Conservation (phyloP, 257 asterid genomes). For the Solanum gracilifrons region DNA sequence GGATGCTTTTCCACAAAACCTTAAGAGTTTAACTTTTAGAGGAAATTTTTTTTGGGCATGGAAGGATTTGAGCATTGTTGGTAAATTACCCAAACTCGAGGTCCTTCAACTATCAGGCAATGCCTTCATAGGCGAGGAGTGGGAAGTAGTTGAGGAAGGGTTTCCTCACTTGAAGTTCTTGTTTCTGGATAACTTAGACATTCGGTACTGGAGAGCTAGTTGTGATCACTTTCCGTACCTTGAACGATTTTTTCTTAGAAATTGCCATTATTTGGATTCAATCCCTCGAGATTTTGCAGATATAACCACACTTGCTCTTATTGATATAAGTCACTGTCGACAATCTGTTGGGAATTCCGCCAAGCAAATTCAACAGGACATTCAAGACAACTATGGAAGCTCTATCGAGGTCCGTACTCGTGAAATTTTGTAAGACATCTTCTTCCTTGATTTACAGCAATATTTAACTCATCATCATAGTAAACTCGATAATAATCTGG, state of each 20-base stretch:
- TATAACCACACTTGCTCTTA: conserved; percentile 8
- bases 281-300: no score
- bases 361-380: conserved; percentile 15
- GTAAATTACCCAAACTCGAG: not conserved
- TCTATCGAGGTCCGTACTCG: not conserved
- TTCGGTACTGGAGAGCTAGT: not conserved
- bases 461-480: not conserved
- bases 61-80: not conserved
- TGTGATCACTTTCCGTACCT: conserved; percentile 7
- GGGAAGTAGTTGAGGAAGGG: not conserved
- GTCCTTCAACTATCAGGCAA: not conserved
- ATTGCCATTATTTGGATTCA: not conserved
- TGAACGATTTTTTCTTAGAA: not conserved
- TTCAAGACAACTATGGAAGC: not conserved
- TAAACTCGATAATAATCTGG: not conserved
- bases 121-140: not conserved
- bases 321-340: not conserved
- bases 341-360: conserved; percentile 13
- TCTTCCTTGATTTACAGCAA: not conserved
- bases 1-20: conserved; percentile 3
- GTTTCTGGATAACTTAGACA: accelerated
- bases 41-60: accelerated
- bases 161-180: not conserved
- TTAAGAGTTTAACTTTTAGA: not conserved
- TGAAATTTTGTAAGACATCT: not conserved